A percentile compares a stretch with the other conserved stretches of the same genome.
Conservation (phyloP, 2,329 filamentous ascomycete species). For the Monosporascus cannonballus region DNA sequence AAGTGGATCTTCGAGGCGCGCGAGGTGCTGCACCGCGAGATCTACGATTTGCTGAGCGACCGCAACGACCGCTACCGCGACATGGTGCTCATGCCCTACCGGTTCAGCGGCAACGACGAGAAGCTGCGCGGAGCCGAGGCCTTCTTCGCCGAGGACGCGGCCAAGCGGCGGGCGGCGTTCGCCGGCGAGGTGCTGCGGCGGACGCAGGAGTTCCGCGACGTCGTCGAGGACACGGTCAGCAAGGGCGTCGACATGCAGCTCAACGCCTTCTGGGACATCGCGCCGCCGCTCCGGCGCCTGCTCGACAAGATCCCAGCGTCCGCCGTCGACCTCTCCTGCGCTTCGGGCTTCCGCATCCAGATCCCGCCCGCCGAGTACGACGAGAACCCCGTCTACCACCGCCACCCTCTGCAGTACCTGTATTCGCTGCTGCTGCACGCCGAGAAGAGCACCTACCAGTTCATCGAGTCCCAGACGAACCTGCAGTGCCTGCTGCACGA, state of each 20-base stretch:
- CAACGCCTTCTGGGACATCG: constrained; percentile 96
- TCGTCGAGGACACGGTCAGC: constrained; percentile 79
- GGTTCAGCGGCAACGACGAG: constrained; percentile 64
- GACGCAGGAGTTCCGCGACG: constrained; percentile 67
- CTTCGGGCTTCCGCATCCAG: constrained; percentile 57
- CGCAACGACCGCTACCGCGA: constrained; percentile 82
- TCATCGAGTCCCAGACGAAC: constrained; percentile 92
- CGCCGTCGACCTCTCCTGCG: constrained; percentile 24
- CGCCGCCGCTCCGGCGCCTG: constrained; percentile 70
- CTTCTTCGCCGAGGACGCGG: constrained; percentile 77
- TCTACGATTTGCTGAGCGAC: constrained; percentile 78
- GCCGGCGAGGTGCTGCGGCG: constrained; percentile 68
- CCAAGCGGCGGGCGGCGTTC: constrained; percentile 64
- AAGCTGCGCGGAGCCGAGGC: constrained; percentile 72
- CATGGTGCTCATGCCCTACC: constrained; percentile 77
- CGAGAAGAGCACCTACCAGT: constrained; percentile 91
- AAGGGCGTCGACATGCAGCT: constrained; percentile 87
- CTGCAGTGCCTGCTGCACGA: constrained; percentile 85
- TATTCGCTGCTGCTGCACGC: constrained; percentile 80
- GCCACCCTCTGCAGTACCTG: constrained; percentile 84
- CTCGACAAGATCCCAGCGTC: constrained; percentile 70
- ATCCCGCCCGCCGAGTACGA: constrained; percentile 75
- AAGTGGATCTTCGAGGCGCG: constrained; percentile 97
- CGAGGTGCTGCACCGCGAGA: constrained; percentile 78
- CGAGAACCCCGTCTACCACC: constrained; percentile 77